A percentile compares a stretch with the other conserved stretches of the same genome.
Evolutionary conservation across 805 yeast genomes (phyloP).

Genomic region (Saccharomycopsis sp.): DNA sequence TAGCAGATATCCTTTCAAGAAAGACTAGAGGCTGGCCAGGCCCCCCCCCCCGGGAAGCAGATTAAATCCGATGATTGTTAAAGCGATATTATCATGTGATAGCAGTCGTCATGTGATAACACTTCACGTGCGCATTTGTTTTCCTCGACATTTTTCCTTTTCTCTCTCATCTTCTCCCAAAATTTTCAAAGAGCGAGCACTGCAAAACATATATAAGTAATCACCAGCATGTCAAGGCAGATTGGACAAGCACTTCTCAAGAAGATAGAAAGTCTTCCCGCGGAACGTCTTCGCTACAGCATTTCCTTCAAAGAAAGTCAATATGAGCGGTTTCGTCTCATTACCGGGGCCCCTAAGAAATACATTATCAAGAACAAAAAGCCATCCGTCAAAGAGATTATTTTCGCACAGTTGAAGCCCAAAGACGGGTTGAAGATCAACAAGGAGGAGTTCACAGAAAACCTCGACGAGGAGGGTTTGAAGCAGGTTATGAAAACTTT

Average conservation of each 20-base stretch:
- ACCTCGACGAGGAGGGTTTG: conserved; percentile 43
- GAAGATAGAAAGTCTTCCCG: conserved; percentile 54
- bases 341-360: conserved; percentile 39
- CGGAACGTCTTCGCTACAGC: conserved; percentile 57
- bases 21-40: too few species aligned
- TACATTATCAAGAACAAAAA: conserved; percentile 32
- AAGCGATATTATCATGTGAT: too few species aligned
- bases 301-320: conserved; percentile 65
- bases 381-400: conserved; percentile 34
- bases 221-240: too few species aligned
- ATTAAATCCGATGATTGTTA: too few species aligned
- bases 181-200: too few species aligned
- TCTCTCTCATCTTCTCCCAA: too few species aligned
- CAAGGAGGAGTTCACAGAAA: conserved; percentile 33
- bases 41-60: too few species aligned
- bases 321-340: conserved; percentile 43
- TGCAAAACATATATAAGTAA: too few species aligned
- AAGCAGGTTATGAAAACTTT: conserved; percentile 40
- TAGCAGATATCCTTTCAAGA: too few species aligned
- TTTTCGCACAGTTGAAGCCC: conserved; percentile 29
- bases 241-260: conserved; percentile 37
- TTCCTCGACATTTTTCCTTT: too few species aligned
- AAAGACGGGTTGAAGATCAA: conserved; percentile 27
- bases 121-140: too few species aligned
- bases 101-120: too few species aligned